A percentile compares a stretch with the other conserved stretches of the same genome.
Conservation (phyloP, 768 basidiomycete species). For the Leccinum disarticulatum region DNA sequence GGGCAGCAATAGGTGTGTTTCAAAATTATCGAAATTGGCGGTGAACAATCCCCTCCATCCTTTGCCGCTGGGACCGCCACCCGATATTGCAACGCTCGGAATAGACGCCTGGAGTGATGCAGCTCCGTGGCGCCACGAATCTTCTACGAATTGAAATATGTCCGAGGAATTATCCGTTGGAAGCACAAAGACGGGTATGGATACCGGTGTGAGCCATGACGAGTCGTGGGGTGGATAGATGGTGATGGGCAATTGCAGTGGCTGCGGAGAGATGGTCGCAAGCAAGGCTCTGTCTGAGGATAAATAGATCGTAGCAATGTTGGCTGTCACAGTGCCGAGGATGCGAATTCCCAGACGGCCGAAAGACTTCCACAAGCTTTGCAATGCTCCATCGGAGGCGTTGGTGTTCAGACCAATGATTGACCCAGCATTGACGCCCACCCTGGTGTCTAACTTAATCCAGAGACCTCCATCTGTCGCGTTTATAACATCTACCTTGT, state of each 20-base stretch:
- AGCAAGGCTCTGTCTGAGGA: slow-evolving; percentile 44
- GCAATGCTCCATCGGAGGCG: slow-evolving; percentile 43
- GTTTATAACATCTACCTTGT: slow-evolving; percentile 60
- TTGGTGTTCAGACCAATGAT: slow-evolving; percentile 54
- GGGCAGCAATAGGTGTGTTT: slow-evolving; percentile 47
- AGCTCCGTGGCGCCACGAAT: slow-evolving; percentile 57
- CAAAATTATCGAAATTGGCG: slow-evolving; percentile 44
- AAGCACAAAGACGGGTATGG: slow-evolving; percentile 48
- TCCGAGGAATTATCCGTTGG: slow-evolving; percentile 53
- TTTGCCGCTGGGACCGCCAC: slow-evolving; percentile 43
- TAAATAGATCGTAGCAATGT: slow-evolving; percentile 51
- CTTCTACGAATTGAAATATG: slow-evolving; percentile 50
- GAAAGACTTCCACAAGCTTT: slow-evolving; percentile 59
- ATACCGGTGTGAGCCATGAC: slow-evolving; percentile 60
- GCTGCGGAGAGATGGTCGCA: slow-evolving; percentile 45
- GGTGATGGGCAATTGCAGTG: slow-evolving; percentile 56
- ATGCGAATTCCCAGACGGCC: slow-evolving; percentile 65
- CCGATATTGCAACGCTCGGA: slow-evolving; percentile 45
- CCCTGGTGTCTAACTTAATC: slow-evolving; percentile 53
- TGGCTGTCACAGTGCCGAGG: slow-evolving; percentile 56
- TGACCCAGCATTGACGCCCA: slow-evolving; percentile 69
- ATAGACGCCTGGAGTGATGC: slow-evolving; percentile 46
- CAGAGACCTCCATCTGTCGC: slow-evolving; percentile 62
- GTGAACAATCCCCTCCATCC: slow-evolving; percentile 48
- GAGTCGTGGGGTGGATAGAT: slow-evolving; percentile 36